A percentile compares a stretch with the other conserved stretches of the same genome.
These are phyloP conservation scores for Pichia occidentalis DNA, from an alignment of 805 yeast species.

Conservation along the genomic window DNA sequence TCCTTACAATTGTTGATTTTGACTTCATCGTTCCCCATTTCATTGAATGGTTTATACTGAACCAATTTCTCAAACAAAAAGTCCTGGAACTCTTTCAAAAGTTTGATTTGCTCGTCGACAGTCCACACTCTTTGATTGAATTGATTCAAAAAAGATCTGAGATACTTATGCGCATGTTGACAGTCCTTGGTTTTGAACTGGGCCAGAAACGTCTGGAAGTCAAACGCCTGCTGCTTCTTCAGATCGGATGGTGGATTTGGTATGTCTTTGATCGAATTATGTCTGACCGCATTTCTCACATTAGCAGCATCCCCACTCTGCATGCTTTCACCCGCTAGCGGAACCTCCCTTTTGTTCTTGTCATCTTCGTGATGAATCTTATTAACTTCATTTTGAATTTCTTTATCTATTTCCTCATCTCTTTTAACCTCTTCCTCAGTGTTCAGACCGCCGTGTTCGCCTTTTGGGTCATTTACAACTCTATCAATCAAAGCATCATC, in stretches of 20 bases:
- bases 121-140: conserved; percentile 68
- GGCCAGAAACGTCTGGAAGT: conserved; percentile 72
- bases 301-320: background rate
- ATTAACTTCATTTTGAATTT: conserved; percentile 12
- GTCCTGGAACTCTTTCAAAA: conserved; percentile 66
- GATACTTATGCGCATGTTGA: conserved; percentile 81
- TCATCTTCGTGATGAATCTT: conserved; percentile 1
- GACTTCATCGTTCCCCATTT: conserved; percentile 44
- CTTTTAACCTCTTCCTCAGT: conserved; percentile 6
- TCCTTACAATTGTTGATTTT: conserved; percentile 71
- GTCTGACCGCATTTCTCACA: conserved; percentile 1
- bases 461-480: conserved; percentile 4
- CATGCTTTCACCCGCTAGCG: background rate
- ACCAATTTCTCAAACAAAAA: conserved; percentile 63
- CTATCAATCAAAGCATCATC: conserved; percentile 6
- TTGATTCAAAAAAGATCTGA: conserved; percentile 75
- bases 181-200: conserved; percentile 71
- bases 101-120: conserved; percentile 68
- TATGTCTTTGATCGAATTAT: conserved; percentile 16
- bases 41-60: conserved; percentile 65
- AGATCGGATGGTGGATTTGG: conserved; percentile 28
- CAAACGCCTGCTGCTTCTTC: conserved; percentile 44
- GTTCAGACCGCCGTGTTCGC: too few species aligned
- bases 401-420: conserved; percentile 9
- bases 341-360: background rate